Evolutionary conservation across 2,329 filamentous ascomycete species (phyloP), one percentile per base, ranked within the genome.

Genomic region (Pestalotiopsis sp.): DNA sequence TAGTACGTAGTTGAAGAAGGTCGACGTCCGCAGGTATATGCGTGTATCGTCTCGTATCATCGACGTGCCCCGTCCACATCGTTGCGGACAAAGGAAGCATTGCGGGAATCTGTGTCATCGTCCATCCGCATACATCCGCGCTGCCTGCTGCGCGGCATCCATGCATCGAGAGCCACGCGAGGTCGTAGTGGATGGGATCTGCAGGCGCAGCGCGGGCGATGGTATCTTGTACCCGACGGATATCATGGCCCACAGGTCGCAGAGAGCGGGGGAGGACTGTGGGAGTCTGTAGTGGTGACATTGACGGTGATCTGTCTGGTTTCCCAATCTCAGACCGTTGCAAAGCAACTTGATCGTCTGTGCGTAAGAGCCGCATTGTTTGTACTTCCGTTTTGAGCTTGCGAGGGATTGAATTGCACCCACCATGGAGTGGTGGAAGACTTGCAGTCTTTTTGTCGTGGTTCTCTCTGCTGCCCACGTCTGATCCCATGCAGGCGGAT

Each of bases 291-390:
- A 59, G 57, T 39, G 36, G n/a, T 12, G 31, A 27, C 31, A 20
- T 39, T 31, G 59, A 36, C 38, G 25, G 38, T 36, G 13, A 36
- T 62, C 25, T 39, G 36, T 62, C 27, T 52, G 27, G 31, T 36
- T 20, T 36, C 17, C 13, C 7, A 13, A 36, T 36, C 59, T 59
- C 57, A 59, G 25, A 62, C 36, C 27, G 27, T 36, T 13, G 27
- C 27, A 62, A 17, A 14, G 14, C 23, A 23, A 36, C 31, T 62
- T 62, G 27, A 36, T 62, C 27, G 59, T 62, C 59, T 62, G 59
- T 62, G 59, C 59, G 59, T 39, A 62, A 62, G 59, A 62, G 59
- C 59, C 59, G 59, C 59, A 62, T 38, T 38, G 27, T 62, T 62
- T 62, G 7, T 62, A 14, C 36, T 41, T 62, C 31, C 31, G 59